These are phyloP conservation scores for Globisporangium viniferum DNA, from an alignment of 352 stramenopile genomes.

Conservation along the genomic window DNA sequence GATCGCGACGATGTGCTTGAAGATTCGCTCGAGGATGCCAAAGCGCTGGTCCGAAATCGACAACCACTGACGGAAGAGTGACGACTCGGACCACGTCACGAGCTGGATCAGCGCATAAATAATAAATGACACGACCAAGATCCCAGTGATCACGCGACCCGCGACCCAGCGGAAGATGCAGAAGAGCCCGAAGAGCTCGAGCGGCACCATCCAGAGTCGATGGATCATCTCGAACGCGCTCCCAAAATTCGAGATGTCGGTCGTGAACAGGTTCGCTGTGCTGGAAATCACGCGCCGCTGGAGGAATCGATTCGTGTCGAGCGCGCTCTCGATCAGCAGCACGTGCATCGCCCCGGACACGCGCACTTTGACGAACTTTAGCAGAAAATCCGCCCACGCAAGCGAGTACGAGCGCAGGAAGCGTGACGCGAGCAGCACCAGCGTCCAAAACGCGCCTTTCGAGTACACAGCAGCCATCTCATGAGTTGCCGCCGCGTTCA, in stretches of 20 bases:
- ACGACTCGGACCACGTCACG: constrained; percentile 13
- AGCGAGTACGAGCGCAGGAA: constrained; percentile 33
- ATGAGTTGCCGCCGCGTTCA: constrained; percentile 20
- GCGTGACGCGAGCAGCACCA: constrained; percentile 24
- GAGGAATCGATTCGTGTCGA: constrained; percentile 8
- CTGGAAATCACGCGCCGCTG: neutral
- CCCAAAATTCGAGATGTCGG: constrained; percentile 22
- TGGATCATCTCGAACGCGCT: constrained; percentile 28
- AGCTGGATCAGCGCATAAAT: constrained; percentile 20
- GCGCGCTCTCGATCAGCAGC: constrained; percentile 30
- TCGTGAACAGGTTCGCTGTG: constrained; percentile 32
- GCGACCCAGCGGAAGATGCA: constrained; percentile 21
- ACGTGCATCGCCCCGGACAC: constrained; percentile 23
- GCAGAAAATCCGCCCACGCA: constrained; percentile 27
- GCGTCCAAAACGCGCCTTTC: constrained; percentile 29
- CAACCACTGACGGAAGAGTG: constrained; percentile 13
- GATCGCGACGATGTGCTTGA: constrained; percentile 22
- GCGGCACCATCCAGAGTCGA: constrained; percentile 28
- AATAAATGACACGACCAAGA: constrained; percentile 13
- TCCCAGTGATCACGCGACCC: constrained; percentile 11
- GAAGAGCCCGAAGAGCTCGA: constrained; percentile 23
- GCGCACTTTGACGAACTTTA: constrained; percentile 27
- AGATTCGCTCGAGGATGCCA: constrained; percentile 9
- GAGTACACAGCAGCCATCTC: constrained; percentile 23
- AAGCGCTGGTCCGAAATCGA: constrained; percentile 20